These are phyloP conservation scores for Stagonosporopsis vannaccii DNA, from an alignment of 2,329 filamentous ascomycete species.

Conservation along the genomic window DNA sequence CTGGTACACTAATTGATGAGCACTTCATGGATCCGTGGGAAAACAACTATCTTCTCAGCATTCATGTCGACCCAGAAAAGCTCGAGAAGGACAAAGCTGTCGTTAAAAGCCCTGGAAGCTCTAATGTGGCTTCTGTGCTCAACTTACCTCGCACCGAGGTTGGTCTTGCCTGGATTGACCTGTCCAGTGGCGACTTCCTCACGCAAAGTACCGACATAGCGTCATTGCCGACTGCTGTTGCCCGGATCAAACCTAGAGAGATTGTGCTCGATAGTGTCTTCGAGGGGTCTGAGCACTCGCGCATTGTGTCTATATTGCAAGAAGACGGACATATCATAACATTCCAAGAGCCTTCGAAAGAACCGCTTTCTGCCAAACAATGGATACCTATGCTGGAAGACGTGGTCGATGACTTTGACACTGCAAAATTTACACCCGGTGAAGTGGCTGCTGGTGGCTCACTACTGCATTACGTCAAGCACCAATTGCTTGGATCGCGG, in stretches of 20 bases:
- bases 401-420: constrained; percentile 64
- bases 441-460: constrained; percentile 81
- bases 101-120: constrained; percentile 38
- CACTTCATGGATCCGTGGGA: constrained; percentile 94
- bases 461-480: constrained; percentile 83
- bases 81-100: constrained; percentile 33
- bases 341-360: constrained; percentile 63
- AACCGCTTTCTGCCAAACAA: constrained; percentile 61
- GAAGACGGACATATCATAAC: constrained; percentile 80
- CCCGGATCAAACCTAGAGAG: constrained; percentile 83
- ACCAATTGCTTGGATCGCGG: constrained; percentile 76
- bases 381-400: constrained; percentile 83
- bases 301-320: constrained; percentile 71
- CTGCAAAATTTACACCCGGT: constrained; percentile 65
- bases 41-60: constrained; percentile 89
- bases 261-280: constrained; percentile 72
- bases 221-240: constrained; percentile 79
- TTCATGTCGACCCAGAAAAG: constrained; percentile 65
- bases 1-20: constrained; percentile 95
- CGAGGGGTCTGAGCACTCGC: constrained; percentile 64
- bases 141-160: constrained; percentile 58
- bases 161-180: constrained; percentile 90
- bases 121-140: constrained; percentile 41
- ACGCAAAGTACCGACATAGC: constrained; percentile 77
- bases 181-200: constrained; percentile 94